A percentile compares a stretch with the other conserved stretches of the same genome.
phyloP scores from a whole-genome alignment of 2,329 filamentous ascomycete genomes.

The Atkinsonella texensis region DNA sequence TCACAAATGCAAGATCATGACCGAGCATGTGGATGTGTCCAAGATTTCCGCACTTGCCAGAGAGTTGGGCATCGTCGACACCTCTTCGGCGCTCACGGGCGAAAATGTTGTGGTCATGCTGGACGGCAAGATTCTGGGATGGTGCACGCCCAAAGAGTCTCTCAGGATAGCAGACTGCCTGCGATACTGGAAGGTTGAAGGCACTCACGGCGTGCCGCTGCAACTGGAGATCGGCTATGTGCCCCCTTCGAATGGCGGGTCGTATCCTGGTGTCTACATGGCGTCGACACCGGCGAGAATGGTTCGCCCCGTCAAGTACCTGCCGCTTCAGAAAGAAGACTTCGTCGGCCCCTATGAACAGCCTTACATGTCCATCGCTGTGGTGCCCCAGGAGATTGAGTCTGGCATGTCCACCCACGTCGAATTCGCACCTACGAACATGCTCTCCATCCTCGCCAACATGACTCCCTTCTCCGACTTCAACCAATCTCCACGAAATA shows the following conservation, averaged over 20 bases:
- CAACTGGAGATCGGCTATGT: slow-evolving; percentile 89
- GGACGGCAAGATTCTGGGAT: slow-evolving; percentile 81
- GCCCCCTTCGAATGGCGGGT: slow-evolving; percentile 77
- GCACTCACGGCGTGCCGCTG: slow-evolving; percentile 64
- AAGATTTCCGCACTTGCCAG: slow-evolving; percentile 60
- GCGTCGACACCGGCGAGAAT: slow-evolving; percentile 76
- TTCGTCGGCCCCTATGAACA: slow-evolving; percentile 90
- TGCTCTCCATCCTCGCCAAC: slow-evolving; percentile 93
- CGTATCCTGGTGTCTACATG: slow-evolving; percentile 93
- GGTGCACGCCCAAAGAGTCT: slow-evolving; percentile 76
- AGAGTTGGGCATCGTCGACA: slow-evolving; percentile 66
- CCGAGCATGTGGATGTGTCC: slow-evolving; percentile 60
- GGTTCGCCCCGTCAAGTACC: slow-evolving; percentile 84
- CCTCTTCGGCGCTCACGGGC: slow-evolving; percentile 64
- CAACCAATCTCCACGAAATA: slow-evolving; percentile 96
- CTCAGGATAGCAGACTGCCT: slow-evolving; percentile 73
- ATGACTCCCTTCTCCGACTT: slow-evolving; percentile 99
- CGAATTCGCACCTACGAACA: slow-evolving; percentile 89
- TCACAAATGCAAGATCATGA: slow-evolving; percentile 88
- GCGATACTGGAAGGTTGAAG: slow-evolving; percentile 91
- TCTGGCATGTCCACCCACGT: slow-evolving; percentile 89
- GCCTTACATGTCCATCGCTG: slow-evolving; percentile 96
- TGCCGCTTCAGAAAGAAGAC: slow-evolving; percentile 76
- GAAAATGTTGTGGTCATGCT: slow-evolving; percentile 85
- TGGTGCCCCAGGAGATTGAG: slow-evolving; percentile 73